These are phyloP conservation scores for Phytophthora aleatoria DNA, from an alignment of 352 stramenopile species.

Conservation along the genomic window DNA sequence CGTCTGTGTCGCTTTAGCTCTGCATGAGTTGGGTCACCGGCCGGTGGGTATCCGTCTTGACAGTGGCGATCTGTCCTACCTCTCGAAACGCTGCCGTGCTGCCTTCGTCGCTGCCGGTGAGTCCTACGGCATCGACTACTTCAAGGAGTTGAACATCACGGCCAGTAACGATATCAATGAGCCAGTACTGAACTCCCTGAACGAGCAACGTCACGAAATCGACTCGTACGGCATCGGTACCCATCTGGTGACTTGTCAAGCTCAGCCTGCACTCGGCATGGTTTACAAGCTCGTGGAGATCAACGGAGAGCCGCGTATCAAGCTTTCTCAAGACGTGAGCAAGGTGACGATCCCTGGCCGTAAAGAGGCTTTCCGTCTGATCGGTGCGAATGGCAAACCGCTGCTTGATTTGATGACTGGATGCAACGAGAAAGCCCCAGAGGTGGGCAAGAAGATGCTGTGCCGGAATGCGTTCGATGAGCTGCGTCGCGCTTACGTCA, in stretches of 20 bases:
- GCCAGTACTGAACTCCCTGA: conserved; percentile 93
- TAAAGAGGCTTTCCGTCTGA: conserved; percentile 92
- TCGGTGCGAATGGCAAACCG: conserved; percentile 86
- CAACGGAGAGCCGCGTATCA: conserved; percentile 95
- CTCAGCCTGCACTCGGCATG: conserved; percentile 97
- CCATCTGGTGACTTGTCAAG: conserved; percentile 97
- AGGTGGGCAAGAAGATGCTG: conserved; percentile 88
- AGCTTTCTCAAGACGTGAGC: conserved; percentile 96
- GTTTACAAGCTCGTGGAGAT: conserved; percentile 99
- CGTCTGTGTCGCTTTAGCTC: conserved; percentile 93
- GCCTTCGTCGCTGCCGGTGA: conserved; percentile 61
- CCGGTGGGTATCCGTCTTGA: conserved; percentile 96
- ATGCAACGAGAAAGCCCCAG: conserved; percentile 80
- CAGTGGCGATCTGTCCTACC: conserved; percentile 97
- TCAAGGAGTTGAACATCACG: conserved; percentile 92
- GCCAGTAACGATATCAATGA: conserved; percentile 99
- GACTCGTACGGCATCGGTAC: conserved; percentile 96
- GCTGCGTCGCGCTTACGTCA: conserved; percentile 94
- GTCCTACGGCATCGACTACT: conserved; percentile 71
- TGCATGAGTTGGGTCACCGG: conserved; percentile 91
- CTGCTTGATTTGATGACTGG: conserved; percentile 93
- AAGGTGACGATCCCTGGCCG: conserved; percentile 95
- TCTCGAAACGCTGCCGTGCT: conserved; percentile 89
- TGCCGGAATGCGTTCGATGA: conserved; percentile 97
- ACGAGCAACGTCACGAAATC: conserved; percentile 95